A percentile compares a stretch with the other conserved stretches of the same genome.
Evolutionary conservation across 2,329 filamentous ascomycete genomes (phyloP).

Genomic region (Chaetomiaceae sp.): DNA sequence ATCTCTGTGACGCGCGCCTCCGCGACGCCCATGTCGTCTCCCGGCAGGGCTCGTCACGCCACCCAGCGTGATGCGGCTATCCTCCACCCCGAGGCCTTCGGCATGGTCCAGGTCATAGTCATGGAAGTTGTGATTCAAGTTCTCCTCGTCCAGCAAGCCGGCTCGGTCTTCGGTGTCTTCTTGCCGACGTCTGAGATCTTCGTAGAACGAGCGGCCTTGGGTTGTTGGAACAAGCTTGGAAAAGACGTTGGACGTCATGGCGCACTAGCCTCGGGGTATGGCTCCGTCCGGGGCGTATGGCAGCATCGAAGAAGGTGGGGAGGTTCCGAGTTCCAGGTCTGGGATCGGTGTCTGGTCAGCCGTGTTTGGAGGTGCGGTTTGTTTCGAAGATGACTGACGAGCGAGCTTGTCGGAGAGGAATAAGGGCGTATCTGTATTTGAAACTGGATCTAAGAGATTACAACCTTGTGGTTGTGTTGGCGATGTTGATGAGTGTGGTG

Average conservation of each 20-base stretch:
- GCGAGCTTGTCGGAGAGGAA: not conserved
- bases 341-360: not conserved
- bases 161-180: conserved; percentile 41
- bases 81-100: conserved; percentile 39
- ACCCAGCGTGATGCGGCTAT: conserved; percentile 42
- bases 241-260: conserved; percentile 46
- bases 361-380: not conserved
- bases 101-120: conserved; percentile 45
- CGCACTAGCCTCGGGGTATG: conserved; percentile 2
- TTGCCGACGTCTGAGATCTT: conserved; percentile 41
- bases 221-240: conserved; percentile 37
- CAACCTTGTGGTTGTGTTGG: not conserved
- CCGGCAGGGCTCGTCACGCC: conserved; percentile 29
- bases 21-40: conserved; percentile 14
- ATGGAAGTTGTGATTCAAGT: conserved; percentile 47
- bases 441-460: not conserved
- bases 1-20: conserved; percentile 19
- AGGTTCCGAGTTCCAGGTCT: not conserved
- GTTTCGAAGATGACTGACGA: not conserved
- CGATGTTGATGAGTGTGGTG: not conserved
- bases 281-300: not conserved
- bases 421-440: not conserved
- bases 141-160: conserved; percentile 48
- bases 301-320: conserved; percentile 1
- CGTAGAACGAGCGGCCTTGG: conserved; percentile 45